Base-by-base conservation (phyloP, 75 land plant genomes). In the Pseudotsuga menziesii region DNA sequence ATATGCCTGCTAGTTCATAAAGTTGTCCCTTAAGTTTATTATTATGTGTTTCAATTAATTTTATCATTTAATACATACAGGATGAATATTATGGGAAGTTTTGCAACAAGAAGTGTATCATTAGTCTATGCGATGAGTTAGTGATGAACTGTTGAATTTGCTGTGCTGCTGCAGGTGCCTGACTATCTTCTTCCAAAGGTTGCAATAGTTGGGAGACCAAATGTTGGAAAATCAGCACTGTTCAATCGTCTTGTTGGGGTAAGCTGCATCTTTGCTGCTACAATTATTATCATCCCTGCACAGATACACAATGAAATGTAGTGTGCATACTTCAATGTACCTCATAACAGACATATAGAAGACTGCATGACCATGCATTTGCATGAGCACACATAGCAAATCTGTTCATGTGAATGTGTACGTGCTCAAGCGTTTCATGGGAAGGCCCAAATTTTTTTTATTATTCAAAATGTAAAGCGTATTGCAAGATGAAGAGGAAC, bases 201-300 rank as follows among this genome's bases (percentile, higher is more conserved):
- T 67, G 87, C 91, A 16, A 97, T 97, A 48, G 96, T 97, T 66
- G 99, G 99, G 22, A 86, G 99, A 77, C 99, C 99, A 75, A 97
- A 97, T 85, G 98, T 97, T 78, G 99, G 99, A 52, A 97, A 97
- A 84, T 97, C 99, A 55, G 99, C 99, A 63, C 78, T 97, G 22
- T 97, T 94, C 75, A 97, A 97, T 76, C 90, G 98, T 13, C 93
- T 97, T 88, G 96, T 90, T 74, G 99, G 98, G 85, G 98, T 94
- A 94, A 52, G 82, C 15, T 29, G 52, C 54, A 8, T 80, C 56
- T 57, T 35, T 35, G 4, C 75, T 22, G 17, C 74, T 62, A 41
- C 59, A 63, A 73, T 52, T 75, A 19, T 64, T 39, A 39, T 69
- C 48, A 9, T 19, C n/a, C 52, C 22, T 69, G 52, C 25, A 69